Evolutionary conservation across 2,329 filamentous ascomycete species (phyloP).

Genomic region (Cadophora luteo-olivacea): DNA sequence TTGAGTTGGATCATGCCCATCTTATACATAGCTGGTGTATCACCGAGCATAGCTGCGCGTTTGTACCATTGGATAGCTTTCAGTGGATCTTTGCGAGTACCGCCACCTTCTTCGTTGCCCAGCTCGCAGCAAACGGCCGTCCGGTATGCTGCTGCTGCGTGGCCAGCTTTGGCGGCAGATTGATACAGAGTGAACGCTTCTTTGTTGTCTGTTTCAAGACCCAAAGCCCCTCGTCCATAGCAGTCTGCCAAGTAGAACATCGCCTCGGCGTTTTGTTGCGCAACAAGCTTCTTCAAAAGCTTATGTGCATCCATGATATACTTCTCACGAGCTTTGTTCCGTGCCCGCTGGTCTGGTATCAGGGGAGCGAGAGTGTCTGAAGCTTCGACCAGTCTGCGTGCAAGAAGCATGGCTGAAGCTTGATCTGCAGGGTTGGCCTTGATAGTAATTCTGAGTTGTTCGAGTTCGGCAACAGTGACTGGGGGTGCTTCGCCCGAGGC

Average conservation of each 20-base stretch:
- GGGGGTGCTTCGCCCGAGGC: constrained; percentile 34
- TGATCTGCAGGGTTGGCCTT: constrained; percentile 77
- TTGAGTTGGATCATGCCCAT: constrained; percentile 96
- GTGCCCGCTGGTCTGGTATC: constrained; percentile 72
- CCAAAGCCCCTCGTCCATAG: constrained; percentile 81
- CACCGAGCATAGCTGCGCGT: constrained; percentile 86
- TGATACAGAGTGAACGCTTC: constrained; percentile 95
- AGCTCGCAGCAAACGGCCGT: constrained; percentile 98
- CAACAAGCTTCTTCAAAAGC: constrained; percentile 85
- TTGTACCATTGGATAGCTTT: constrained; percentile 99
- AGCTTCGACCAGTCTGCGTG: constrained; percentile 86
- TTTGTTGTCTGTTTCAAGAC: constrained; percentile 81
- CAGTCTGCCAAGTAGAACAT: constrained; percentile 96
- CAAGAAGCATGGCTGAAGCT: constrained; percentile 72
- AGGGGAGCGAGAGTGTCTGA: constrained; percentile 73
- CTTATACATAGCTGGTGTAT: constrained; percentile 97
- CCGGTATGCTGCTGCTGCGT: constrained; percentile 87
- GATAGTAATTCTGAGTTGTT: constrained; percentile 71
- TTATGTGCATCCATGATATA: constrained; percentile 89
- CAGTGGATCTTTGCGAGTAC: constrained; percentile 85
- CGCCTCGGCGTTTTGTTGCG: constrained; percentile 76
- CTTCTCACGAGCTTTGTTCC: constrained; percentile 78
- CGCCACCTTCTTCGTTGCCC: constrained; percentile 91
- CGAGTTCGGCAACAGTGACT: constrained; percentile 80
- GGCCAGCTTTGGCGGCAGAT: constrained; percentile 87